Percentiles rank a stretch among this genome's conserved stretches.
These are phyloP conservation scores for Groenewaldozyma salmanticensis DNA, from an alignment of 805 yeast genomes.

Conservation along the genomic window DNA sequence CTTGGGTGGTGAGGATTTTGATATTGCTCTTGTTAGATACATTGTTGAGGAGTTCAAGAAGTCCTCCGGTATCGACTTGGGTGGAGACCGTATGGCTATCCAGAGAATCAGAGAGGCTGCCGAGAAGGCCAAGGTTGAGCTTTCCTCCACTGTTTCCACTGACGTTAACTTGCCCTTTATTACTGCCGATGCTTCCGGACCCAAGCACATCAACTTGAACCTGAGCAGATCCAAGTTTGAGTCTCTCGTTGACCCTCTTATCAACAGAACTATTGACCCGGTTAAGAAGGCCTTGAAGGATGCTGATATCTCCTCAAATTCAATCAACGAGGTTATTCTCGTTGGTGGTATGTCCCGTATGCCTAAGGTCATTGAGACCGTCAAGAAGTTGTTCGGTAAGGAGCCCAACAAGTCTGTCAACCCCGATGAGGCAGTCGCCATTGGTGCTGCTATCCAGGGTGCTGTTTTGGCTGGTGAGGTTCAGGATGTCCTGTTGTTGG, in stretches of 20 bases:
- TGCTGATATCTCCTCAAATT: conserved; percentile 56
- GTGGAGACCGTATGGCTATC: conserved; percentile 61
- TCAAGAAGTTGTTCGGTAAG: conserved; percentile 65
- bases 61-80: conserved; percentile 58
- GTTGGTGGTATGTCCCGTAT: conserved; percentile 91
- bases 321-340: conserved; percentile 69
- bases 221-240: conserved; percentile 60
- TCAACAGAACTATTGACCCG: conserved; percentile 66
- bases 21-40: conserved; percentile 76
- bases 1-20: conserved; percentile 89
- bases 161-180: conserved; percentile 76
- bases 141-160: conserved; percentile 63
- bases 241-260: conserved; percentile 53
- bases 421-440: conserved; percentile 91
- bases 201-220: conserved; percentile 67
- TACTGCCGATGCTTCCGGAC: conserved; percentile 78
- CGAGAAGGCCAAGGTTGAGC: conserved; percentile 82
- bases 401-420: conserved; percentile 86
- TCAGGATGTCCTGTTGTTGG: conserved; percentile 80
- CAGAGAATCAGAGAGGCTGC: conserved; percentile 85
- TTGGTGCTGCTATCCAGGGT: conserved; percentile 98
- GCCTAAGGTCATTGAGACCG: conserved; percentile 79
- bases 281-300: conserved; percentile 76
- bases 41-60: conserved; percentile 71
- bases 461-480: conserved; percentile 94